These are phyloP conservation scores for Teratosphaeria gauchensis DNA, from an alignment of 2,329 filamentous ascomycete genomes.

Conservation along the genomic window DNA sequence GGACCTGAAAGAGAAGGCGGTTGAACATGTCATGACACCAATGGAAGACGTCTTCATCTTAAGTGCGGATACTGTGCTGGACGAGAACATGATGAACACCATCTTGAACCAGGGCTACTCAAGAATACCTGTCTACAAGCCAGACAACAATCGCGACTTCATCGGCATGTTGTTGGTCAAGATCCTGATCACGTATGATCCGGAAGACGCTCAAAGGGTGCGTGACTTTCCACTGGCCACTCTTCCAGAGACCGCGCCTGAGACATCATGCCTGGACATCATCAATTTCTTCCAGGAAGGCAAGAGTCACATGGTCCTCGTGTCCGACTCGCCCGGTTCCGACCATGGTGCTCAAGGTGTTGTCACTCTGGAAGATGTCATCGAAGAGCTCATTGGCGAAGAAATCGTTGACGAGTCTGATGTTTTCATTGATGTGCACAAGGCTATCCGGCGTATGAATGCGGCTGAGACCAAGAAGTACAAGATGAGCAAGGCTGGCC, in stretches of 20 bases:
- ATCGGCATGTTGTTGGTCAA: slow-evolving; percentile 97
- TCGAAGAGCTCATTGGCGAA: slow-evolving; percentile 97
- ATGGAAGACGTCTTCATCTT: slow-evolving; percentile 97
- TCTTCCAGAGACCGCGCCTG: slow-evolving; percentile 84
- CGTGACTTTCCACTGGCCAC: slow-evolving; percentile 88
- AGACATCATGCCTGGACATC: slow-evolving; percentile 95
- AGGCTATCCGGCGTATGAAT: slow-evolving; percentile 81
- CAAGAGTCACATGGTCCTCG: slow-evolving; percentile 96
- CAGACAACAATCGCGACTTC: slow-evolving; percentile 76
- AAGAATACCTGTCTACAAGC: slow-evolving; percentile 84
- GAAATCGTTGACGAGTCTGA: slow-evolving; percentile 99
- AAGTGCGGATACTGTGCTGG: slow-evolving; percentile 86
- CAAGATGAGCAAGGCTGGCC: slow-evolving; percentile 11
- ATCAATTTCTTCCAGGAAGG: slow-evolving; percentile 99
- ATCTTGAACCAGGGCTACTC: slow-evolving; percentile 93
- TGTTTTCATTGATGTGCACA: slow-evolving; percentile 96
- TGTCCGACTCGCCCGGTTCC: slow-evolving; percentile 84
- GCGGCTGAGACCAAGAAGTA: slow-evolving; percentile 64
- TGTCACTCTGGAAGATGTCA: slow-evolving; percentile 93
- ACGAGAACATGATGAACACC: slow-evolving; percentile 87
- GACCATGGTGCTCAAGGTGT: slow-evolving; percentile 85
- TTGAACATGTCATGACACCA: slow-evolving; percentile 94
- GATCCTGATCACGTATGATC: slow-evolving; percentile 97
- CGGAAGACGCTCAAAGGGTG: slow-evolving; percentile 79
- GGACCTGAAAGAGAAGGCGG: slow-evolving; percentile 91